A percentile compares a stretch with the other conserved stretches of the same genome.
Conservation (phyloP, 345 rosid genomes). For the Kernera saxatilis region DNA sequence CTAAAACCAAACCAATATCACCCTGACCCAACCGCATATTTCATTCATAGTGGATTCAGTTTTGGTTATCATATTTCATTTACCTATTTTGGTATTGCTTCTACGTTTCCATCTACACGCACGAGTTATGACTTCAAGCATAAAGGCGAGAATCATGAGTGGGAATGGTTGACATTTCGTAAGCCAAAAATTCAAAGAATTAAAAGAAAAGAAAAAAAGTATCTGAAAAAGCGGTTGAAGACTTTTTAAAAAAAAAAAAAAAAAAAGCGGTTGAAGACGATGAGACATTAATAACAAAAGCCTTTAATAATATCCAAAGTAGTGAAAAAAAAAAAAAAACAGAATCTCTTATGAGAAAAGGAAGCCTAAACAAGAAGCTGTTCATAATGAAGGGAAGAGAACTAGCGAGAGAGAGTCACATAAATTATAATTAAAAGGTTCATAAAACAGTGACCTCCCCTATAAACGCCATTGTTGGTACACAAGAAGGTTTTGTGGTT, state of each 20-base stretch:
- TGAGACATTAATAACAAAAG: not conserved
- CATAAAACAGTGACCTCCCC: conserved; percentile 8
- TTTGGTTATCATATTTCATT: not conserved
- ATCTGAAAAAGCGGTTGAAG: not conserved
- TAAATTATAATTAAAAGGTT: conserved; percentile 13
- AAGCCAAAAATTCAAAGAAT: not conserved
- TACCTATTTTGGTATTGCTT: not conserved
- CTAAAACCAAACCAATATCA: too few relatives aligned
- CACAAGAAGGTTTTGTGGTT: not conserved
- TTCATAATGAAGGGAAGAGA: not conserved
- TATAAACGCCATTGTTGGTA: not conserved
- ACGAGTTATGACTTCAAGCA: conserved; percentile 3
- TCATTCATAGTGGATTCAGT: too few relatives aligned
- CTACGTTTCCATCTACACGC: not conserved
- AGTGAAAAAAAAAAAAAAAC: not conserved
- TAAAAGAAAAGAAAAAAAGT: not conserved
- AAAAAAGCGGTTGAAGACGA: not conserved
- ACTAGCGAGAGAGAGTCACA: not conserved
- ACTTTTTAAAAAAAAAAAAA: too few relatives aligned
- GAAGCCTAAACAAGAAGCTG: not conserved
- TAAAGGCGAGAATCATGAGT: conserved; percentile 4
- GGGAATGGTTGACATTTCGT: not conserved
- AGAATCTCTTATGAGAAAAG: not conserved
- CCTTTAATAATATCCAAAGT: not conserved
- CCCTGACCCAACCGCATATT: too few relatives aligned